Evolutionary conservation across 2,329 filamentous ascomycete genomes (phyloP), one percentile per base, ranked within the genome.

Genomic region (Mollisia scopiformis): DNA sequence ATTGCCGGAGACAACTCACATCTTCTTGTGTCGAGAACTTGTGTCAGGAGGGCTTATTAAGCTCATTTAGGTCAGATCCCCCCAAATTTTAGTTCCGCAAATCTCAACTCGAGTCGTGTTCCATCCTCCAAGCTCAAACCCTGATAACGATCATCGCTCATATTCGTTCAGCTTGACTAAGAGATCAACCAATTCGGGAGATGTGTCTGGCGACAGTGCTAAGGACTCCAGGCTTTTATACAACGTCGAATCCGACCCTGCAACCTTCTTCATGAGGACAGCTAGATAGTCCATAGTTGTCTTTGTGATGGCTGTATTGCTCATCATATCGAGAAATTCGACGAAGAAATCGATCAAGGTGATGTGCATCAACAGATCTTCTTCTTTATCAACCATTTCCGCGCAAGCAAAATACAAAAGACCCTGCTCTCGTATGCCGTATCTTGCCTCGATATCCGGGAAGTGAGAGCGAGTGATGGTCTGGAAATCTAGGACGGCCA

Each of bases 291-390:
- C 60, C 61, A 72, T 67, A 1, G 64, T 73, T 23, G 62, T 19
- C 30, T 64, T 58, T 1, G 65, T 65, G 16, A 74, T 46, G 33
- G 70, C 68, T 10, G 66, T 68, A 23, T 58, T 65, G 51, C 72
- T 74, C 63, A 74, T 68, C 27, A 64, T 51, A 7, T 70, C 68
- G 6, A 74, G 61, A 31, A 75, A 66, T 25, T 74, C 72, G 5
- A 68, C 67, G 43, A 71, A 74, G 56, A 72, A 71, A 43, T 74
- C 69, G 28, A 73, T 69, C 35, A 72, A 52, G 2, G 69, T 74
- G 25, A 74, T 67, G 55, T 74, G 72, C 72, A 75, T 74, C 51
- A 75, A 55, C 59, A 73, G 61, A 47, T 75, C 73, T 33, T 68
- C 66, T 60, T 71, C 66, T 39, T 69, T 72, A 50, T 72, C 60